phyloP scores from a whole-genome alignment of 2,329 filamentous ascomycete species.

The Alternaria postmessia region DNA sequence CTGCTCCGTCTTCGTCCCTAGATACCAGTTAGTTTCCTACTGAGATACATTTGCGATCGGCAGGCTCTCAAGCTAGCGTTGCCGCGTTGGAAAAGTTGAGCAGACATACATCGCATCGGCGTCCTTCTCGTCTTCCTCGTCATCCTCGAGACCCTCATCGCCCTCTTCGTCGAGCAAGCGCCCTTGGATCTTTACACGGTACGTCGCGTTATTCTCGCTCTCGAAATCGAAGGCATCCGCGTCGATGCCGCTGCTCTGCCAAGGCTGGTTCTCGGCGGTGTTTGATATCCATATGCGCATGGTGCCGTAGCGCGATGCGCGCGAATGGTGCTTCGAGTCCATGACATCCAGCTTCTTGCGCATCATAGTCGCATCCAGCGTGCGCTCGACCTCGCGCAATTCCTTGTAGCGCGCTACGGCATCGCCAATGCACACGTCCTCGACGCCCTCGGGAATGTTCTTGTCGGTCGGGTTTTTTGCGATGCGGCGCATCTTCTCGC shows the following conservation, averaged over 20 bases:
- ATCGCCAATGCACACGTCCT: slow-evolving; percentile 79
- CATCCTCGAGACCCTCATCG: slow-evolving; percentile 43
- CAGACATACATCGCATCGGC: slow-evolving; percentile 59
- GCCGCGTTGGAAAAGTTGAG: not conserved
- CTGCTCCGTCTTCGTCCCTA: slow-evolving; percentile 63
- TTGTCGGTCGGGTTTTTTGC: slow-evolving; percentile 93
- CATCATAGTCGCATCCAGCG: slow-evolving; percentile 90
- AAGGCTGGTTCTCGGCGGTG: slow-evolving; percentile 90
- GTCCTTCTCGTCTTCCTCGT: slow-evolving; percentile 51
- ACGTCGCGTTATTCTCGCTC: slow-evolving; percentile 78
- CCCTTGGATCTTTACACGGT: slow-evolving; percentile 91
- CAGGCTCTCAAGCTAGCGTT: not conserved
- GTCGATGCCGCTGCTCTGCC: slow-evolving; percentile 77
- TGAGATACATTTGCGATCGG: not conserved
- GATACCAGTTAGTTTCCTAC: slow-evolving; percentile 10
- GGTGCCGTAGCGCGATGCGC: slow-evolving; percentile 80
- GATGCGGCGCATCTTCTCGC: slow-evolving; percentile 77
- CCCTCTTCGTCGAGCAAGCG: slow-evolving; percentile 70
- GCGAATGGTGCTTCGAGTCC: slow-evolving; percentile 78
- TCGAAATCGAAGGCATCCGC: slow-evolving; percentile 84
- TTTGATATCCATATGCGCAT: slow-evolving; percentile 95
- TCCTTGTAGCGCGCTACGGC: slow-evolving; percentile 82
- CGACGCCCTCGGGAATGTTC: slow-evolving; percentile 89
- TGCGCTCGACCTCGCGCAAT: slow-evolving; percentile 84
- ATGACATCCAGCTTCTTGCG: slow-evolving; percentile 91